Base-by-base conservation (phyloP, 495 filamentous ascomycete species). In the Hypoxylon fuscum region DNA sequence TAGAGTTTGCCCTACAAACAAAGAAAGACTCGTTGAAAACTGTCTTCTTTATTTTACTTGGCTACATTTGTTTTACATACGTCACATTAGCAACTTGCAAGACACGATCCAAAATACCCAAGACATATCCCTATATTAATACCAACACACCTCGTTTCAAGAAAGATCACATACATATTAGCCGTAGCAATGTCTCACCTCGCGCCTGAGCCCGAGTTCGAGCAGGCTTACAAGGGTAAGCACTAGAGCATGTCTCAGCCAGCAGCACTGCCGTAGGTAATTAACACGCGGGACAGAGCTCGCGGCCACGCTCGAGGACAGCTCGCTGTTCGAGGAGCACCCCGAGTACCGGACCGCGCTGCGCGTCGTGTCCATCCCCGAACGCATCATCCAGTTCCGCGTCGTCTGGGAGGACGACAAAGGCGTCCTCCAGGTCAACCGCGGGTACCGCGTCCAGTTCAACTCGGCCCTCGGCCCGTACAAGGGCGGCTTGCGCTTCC, bases 381-480 rank as follows among this genome's bases (percentile, higher is more conserved):
- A 98, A 85, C 93, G 95, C 57, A 77, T 97, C 66, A 90, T 98
- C 76, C 93, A 97, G 78, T 98, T 98, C 87, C 90, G 95, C 60
- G 93, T 98, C 46, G 85, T 90, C 71, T 98, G 94, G 93, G 95
- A 97, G 74, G 86, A 96, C 76, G 95, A 98, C 82, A 86, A 90
- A 74, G 87, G 88, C 73, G 75, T 93, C 74, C 81, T 93, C 64
- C 91, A 96, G 77, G 90, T 97, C 77, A 98, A 98, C 86, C 89
- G 91, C 55, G 95, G 94, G 66, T 98, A 89, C 83, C 92, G 95
- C 71, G 94, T 98, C 9, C 95, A 98, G 79, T 98, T 96, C 90
- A 98, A 98, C 85, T 96, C 91, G 15, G 95, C 95, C 46, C 88
- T 98, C 23, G 95, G 95, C 48, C 95, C 95, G 31, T 98, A 96